Percentiles rank a stretch among this genome's conserved stretches.
Evolutionary conservation across 2,329 filamentous ascomycete genomes (phyloP).

Genomic region (Phoma sp.): DNA sequence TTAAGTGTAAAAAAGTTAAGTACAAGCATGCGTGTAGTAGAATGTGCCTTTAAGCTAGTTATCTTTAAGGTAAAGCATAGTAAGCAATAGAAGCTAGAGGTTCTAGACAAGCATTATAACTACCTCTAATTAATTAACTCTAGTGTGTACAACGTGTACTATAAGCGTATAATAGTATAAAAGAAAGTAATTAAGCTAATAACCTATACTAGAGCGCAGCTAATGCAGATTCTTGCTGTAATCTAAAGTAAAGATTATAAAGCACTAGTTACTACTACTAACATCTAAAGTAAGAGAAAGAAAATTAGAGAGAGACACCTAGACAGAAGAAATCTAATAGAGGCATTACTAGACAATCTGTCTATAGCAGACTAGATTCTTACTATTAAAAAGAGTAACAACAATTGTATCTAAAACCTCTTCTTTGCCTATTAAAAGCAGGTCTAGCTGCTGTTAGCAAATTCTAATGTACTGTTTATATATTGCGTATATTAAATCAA

Average conservation of each 20-base stretch:
- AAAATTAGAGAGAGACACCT: conserved; percentile 15
- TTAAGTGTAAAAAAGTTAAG: not conserved
- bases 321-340: conserved; percentile 14
- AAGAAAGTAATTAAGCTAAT: conserved; percentile 19
- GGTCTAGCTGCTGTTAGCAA: conserved; percentile 17
- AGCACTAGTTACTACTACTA: not conserved
- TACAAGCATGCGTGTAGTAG: not conserved
- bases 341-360: conserved; percentile 19
- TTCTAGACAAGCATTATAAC: conserved; percentile 17
- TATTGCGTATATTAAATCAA: conserved; percentile 20
- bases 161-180: conserved; percentile 15
- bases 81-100: conserved; percentile 6
- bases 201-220: conserved; percentile 14
- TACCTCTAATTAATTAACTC: conserved; percentile 14
- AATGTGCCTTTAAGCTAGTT: not conserved
- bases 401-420: conserved; percentile 18
- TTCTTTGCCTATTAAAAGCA: conserved; percentile 20
- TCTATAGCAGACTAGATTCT: conserved; percentile 19
- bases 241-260: too few species aligned
- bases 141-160: conserved; percentile 20
- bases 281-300: conserved; percentile 18
- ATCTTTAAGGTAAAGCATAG: not conserved
- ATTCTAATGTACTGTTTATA: conserved; percentile 19
- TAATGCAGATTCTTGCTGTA: conserved; percentile 8
- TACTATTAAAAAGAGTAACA: conserved; percentile 17